These are phyloP conservation scores for Mollisiaceae sp. DNA, from an alignment of 2,329 filamentous ascomycete species.

Conservation along the genomic window DNA sequence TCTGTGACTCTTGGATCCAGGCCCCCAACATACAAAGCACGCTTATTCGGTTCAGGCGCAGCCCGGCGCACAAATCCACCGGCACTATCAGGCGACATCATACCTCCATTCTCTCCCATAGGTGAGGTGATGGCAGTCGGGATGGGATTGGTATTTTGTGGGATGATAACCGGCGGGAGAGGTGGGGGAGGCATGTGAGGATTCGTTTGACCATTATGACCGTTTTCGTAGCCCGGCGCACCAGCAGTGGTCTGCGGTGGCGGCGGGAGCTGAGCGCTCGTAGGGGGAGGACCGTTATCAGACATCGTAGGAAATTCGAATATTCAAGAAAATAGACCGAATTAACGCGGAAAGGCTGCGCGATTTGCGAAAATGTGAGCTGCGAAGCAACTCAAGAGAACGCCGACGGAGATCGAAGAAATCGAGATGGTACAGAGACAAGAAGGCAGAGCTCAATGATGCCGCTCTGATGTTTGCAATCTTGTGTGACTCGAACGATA, in stretches of 20 bases:
- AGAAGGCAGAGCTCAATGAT: conserved; percentile 19
- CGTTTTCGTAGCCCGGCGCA: conserved; percentile 78
- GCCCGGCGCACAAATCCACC: conserved; percentile 85
- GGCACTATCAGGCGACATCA: conserved; percentile 85
- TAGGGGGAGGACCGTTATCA: conserved; percentile 70
- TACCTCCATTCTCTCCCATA: conserved; percentile 67
- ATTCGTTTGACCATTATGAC: conserved; percentile 73
- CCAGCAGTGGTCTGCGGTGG: conserved; percentile 71
- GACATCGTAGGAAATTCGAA: conserved; percentile 65
- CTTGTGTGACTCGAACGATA: conserved; percentile 41
- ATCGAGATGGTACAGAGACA: conserved; percentile 7
- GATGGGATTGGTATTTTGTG: conserved; percentile 94
- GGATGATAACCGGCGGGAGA: conserved; percentile 82
- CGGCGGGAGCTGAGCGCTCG: conserved; percentile 69
- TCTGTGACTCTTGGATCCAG: conserved; percentile 95
- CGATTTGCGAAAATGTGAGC: conserved; percentile 35
- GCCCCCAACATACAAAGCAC: conserved; percentile 93
- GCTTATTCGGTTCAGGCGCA: conserved; percentile 97
- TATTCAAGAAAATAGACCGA: conserved; percentile 31
- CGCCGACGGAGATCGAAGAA: conserved; percentile 26
- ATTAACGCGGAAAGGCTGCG: conserved; percentile 28
- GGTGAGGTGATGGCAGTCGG: conserved; percentile 91
- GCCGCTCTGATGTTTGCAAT: conserved; percentile 33
- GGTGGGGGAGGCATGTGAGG: conserved; percentile 89
- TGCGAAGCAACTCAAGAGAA: conserved; percentile 30